phyloP scores from a whole-genome alignment of 148 eudicot genomes.

The Tetragonia tetragonoides region DNA sequence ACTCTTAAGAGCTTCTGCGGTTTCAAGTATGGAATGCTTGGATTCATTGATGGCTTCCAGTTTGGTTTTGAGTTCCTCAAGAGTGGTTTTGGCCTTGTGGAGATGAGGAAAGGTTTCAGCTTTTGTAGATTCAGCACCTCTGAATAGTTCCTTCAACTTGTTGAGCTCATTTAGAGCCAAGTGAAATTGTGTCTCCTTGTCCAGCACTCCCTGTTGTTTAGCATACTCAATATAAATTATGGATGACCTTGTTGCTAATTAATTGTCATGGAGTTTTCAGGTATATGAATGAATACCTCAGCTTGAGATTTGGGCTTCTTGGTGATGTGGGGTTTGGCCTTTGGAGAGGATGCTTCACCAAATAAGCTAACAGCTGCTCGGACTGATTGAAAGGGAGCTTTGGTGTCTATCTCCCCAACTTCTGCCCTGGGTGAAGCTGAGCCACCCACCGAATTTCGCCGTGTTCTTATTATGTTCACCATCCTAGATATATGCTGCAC shows the following conservation, averaged over 20 bases:
- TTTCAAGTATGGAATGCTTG: constrained; percentile 52
- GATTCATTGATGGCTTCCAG: constrained; percentile 54
- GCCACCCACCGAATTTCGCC: constrained; percentile 34
- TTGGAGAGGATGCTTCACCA: constrained; percentile 56
- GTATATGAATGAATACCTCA: constrained; percentile 39
- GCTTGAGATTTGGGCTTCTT: constrained; percentile 49
- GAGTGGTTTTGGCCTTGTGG: constrained; percentile 52
- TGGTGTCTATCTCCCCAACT: constrained; percentile 82
- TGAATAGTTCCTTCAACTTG: constrained; percentile 51
- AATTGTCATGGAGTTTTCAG: too few species aligned
- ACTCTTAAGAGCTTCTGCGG: constrained; percentile 56
- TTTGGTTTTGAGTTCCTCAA: constrained; percentile 53
- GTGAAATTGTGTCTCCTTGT: constrained; percentile 75
- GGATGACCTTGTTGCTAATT: too few species aligned
- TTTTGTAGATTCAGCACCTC: constrained; percentile 52
- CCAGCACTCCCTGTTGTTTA: constrained; percentile 50
- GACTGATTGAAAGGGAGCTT: constrained; percentile 84
- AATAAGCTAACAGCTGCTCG: constrained; percentile 80
- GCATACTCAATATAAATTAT: too few species aligned
- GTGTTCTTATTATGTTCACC: constrained; percentile 50
- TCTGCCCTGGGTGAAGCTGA: constrained; percentile 56
- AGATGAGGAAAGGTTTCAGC: constrained; percentile 58
- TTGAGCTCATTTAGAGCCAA: constrained; percentile 58
- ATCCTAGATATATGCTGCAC: constrained; percentile 6
- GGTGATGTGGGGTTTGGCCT: constrained; percentile 23